Evolutionary conservation across 2,329 filamentous ascomycete species (phyloP), one percentile per base, ranked within the genome.

Genomic region (Grosmannia penicillata): DNA sequence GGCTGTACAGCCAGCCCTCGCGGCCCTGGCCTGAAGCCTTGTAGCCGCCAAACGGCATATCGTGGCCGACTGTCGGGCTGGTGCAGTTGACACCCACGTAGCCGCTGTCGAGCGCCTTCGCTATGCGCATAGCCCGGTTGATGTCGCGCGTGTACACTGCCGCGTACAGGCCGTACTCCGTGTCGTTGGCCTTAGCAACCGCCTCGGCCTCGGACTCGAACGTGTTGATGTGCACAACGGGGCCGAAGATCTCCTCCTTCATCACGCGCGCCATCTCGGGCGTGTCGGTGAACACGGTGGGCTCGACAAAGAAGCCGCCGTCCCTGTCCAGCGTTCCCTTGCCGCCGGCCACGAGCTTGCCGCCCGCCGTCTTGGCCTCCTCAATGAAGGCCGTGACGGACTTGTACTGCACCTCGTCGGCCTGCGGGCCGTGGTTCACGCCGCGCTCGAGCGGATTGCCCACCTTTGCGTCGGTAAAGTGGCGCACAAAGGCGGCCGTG

Each of bases 221-320:
- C 0, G 59, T 61, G 36, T 57, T 57, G 44, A 72, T 60, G 25
- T 59, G 59, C 2, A 68, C 63, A 33, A 73, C 68, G 4, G 68
- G 68, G 1, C 68, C 68, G 42, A 72, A 72, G 8, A 72, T 60
- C 45, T 71, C 66, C 45, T 70, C 63, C n/a, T 58, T 56, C 49
- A 60, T 62, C 39, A 70, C 60, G 37, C 52, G 48, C 3, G 56
- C 53, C 25, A 53, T 44, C 38, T 60, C 55, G 19, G 56, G 51
- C 7, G 56, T 48, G 29, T 56, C 45, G 22, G 49, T 48, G 50
- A 63, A 63, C 31, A 64, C 54, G 22, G 59, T 57, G 0, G 61
- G 60, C 40, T 56, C 50, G 29, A 65, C 49, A 45, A 58, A 60
- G 42, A 52, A 54, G 23, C 59, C 57, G 37, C 46, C 47, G 2